Evolutionary conservation across 257 asterid genomes (phyloP).

Genomic region (Paulownia fortunei): DNA sequence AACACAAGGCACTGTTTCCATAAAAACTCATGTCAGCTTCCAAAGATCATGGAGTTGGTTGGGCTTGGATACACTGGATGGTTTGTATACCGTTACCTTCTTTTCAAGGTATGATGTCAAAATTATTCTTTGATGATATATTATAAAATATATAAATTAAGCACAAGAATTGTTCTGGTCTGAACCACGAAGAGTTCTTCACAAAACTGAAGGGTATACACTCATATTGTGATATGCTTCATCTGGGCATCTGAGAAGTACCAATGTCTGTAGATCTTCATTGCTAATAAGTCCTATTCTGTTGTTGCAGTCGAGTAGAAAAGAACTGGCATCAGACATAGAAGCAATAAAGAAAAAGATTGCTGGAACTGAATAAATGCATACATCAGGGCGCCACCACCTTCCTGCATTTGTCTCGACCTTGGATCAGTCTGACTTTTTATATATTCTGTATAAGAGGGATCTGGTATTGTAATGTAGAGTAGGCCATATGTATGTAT

Average conservation of each 20-base stretch:
- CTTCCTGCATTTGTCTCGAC: constrained; percentile 21
- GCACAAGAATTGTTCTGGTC: too few species aligned
- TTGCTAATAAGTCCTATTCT: background rate
- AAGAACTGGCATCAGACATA: constrained; percentile 80
- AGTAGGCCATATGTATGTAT: constrained; percentile 48
- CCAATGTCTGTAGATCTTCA: background rate
- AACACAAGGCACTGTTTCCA: background rate
- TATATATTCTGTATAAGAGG: constrained; percentile 44
- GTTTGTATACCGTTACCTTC: constrained; percentile 98
- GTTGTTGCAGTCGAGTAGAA: constrained; percentile 80
- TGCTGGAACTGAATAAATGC: constrained; percentile 72
- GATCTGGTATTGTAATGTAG: constrained; percentile 46
- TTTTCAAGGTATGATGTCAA: constrained; percentile 76
- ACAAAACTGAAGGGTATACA: too few species aligned
- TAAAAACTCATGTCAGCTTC: constrained; percentile 61
- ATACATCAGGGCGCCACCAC: background rate
- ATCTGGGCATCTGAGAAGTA: background rate
- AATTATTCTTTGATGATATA: too few species aligned
- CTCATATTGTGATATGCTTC: background rate
- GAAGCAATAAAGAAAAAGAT: constrained; percentile 89
- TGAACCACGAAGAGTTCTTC: too few species aligned
- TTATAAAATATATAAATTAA: too few species aligned
- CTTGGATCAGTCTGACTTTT: constrained; percentile 32
- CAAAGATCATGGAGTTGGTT: constrained; percentile 94
- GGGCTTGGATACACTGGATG: constrained; percentile 99